phyloP scores from a whole-genome alignment of 2,329 filamentous ascomycete genomes.

The Achaetomium macrosporum region DNA sequence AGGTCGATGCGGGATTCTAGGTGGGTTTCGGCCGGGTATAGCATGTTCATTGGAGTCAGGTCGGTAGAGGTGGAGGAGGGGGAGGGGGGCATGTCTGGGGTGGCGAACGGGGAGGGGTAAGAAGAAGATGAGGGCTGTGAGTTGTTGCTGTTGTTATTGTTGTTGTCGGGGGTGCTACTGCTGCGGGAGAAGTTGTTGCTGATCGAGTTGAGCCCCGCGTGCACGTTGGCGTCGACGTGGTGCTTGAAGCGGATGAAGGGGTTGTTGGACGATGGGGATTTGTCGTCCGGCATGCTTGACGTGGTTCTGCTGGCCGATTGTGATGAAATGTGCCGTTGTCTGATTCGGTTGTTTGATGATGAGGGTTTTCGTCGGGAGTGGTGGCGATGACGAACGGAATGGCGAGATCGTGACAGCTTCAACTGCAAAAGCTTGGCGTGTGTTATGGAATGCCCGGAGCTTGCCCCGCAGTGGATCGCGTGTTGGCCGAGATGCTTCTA shows the following conservation, averaged over 20 bases:
- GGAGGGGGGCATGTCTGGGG: not conserved
- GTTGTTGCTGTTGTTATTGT: not conserved
- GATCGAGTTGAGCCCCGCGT: conserved; percentile 9
- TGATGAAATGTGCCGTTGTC: too few relatives aligned
- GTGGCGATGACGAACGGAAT: too few relatives aligned
- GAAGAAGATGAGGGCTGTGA: not conserved
- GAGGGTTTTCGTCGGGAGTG: too few relatives aligned
- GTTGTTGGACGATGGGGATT: not conserved
- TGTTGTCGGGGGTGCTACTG: not conserved
- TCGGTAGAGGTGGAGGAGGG: not conserved
- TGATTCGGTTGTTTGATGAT: too few relatives aligned
- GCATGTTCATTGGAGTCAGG: not conserved
- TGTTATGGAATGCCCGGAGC: not conserved
- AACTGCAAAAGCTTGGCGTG: not conserved
- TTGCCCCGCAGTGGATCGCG: not conserved
- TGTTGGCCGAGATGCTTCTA: not conserved
- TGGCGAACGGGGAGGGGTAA: not conserved
- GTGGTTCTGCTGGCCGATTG: too few relatives aligned
- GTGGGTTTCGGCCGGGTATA: not conserved
- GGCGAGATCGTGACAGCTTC: too few relatives aligned
- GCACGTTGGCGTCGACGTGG: conserved; percentile 17
- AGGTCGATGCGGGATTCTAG: conserved; percentile 6
- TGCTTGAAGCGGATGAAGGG: conserved; percentile 17
- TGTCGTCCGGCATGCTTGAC: too few relatives aligned
- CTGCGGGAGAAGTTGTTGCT: not conserved